Percentiles rank a stretch among this genome's conserved stretches.
Evolutionary conservation across 2,329 filamentous ascomycete genomes (phyloP).

Genomic region (Cephalotrichum gorgonifer): DNA sequence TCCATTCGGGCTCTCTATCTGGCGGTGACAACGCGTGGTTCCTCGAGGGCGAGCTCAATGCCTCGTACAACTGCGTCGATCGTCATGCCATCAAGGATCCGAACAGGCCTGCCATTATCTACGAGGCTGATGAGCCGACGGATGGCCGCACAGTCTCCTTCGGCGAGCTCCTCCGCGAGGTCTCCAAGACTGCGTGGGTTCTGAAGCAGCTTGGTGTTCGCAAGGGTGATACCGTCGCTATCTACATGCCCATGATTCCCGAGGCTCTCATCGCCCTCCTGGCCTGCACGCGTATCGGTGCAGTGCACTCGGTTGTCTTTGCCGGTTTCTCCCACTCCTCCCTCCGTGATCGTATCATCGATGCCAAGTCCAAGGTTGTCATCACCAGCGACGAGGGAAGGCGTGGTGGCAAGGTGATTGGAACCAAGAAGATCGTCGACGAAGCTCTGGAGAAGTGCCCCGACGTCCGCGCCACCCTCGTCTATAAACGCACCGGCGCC

Average conservation of each 20-base stretch:
- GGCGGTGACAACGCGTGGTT: slow-evolving; percentile 92
- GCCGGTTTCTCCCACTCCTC: slow-evolving; percentile 97
- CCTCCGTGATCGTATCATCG: slow-evolving; percentile 85
- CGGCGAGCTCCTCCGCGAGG: slow-evolving; percentile 82
- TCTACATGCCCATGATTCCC: slow-evolving; percentile 98
- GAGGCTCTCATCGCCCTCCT: slow-evolving; percentile 88
- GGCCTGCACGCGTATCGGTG: slow-evolving; percentile 84
- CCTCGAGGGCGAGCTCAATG: slow-evolving; percentile 84
- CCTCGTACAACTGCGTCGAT: slow-evolving; percentile 95
- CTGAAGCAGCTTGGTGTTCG: slow-evolving; percentile 92
- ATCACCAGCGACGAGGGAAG: slow-evolving; percentile 98
- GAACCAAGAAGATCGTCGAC: slow-evolving; percentile 98
- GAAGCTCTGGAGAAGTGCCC: slow-evolving; percentile 95
- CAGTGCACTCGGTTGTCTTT: slow-evolving; percentile 94
- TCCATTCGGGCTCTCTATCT: slow-evolving; percentile 63
- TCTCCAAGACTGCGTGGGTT: slow-evolving; percentile 76
- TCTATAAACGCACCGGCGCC: slow-evolving; percentile 90
- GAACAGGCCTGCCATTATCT: slow-evolving; percentile 90
- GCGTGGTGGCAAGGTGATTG: slow-evolving; percentile 92
- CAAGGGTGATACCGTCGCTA: slow-evolving; percentile 94
- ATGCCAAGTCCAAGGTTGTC: slow-evolving; percentile 83
- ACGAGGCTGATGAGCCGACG: slow-evolving; percentile 85
- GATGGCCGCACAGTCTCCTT: slow-evolving; percentile 90
- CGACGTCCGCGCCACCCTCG: slow-evolving; percentile 72
- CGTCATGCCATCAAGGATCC: slow-evolving; percentile 94